phyloP scores from a whole-genome alignment of 805 yeast genomes.

The Starmerella etchellsii region DNA sequence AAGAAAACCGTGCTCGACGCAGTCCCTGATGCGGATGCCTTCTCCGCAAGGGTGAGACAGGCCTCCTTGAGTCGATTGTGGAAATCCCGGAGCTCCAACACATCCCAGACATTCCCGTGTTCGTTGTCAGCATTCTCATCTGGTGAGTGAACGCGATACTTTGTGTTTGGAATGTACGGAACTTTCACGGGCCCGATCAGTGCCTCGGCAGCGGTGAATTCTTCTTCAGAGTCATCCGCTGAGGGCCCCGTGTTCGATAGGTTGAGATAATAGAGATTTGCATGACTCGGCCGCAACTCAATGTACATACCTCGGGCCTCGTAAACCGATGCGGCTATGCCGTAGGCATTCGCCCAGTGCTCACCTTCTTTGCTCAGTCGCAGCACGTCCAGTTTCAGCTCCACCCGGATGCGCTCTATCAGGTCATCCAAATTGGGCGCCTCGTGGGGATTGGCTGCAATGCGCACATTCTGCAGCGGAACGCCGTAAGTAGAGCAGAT shows the following conservation, averaged over 20 bases:
- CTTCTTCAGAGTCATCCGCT: neutral
- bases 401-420: slow-evolving; percentile 40
- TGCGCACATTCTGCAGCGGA: slow-evolving; percentile 44
- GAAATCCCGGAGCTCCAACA: neutral
- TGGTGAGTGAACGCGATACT: neutral
- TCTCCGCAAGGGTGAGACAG: neutral
- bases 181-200: slow-evolving; percentile 8
- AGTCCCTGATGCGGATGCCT: neutral
- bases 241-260: slow-evolving; percentile 19
- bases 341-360: slow-evolving; percentile 51
- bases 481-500: slow-evolving; percentile 69
- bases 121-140: neutral
- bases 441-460: slow-evolving; percentile 63
- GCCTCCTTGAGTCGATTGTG: slow-evolving; percentile 2
- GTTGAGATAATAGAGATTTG: slow-evolving; percentile 55
- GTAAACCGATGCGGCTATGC: slow-evolving; percentile 62
- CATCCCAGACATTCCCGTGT: neutral
- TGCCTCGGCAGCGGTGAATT: neutral
- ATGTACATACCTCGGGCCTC: slow-evolving; percentile 53
- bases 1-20: slow-evolving; percentile 5
- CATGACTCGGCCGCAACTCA: slow-evolving; percentile 63
- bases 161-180: neutral
- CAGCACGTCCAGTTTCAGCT: slow-evolving; percentile 55
- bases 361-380: slow-evolving; percentile 51
- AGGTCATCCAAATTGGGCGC: slow-evolving; percentile 53